A percentile compares a stretch with the other conserved stretches of the same genome.
These are phyloP conservation scores for Scedosporium minutisporum DNA, from an alignment of 2,329 filamentous ascomycete species.

Conservation along the genomic window DNA sequence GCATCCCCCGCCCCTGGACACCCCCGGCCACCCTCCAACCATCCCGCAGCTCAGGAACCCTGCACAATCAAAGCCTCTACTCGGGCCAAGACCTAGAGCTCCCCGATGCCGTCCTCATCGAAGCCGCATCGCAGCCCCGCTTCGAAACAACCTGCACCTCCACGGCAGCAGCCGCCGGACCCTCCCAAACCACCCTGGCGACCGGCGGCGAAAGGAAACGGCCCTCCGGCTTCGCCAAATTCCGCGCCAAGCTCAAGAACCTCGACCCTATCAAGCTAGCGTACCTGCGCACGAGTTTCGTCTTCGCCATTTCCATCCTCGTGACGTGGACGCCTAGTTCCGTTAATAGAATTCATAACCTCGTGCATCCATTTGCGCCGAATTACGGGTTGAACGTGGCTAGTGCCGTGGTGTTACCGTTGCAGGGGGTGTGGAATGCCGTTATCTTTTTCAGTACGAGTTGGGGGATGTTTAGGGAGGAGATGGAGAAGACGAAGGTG, in stretches of 20 bases:
- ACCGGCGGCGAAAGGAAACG: neutral
- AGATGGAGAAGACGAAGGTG: neutral
- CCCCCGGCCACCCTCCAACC: slow-evolving; percentile 4
- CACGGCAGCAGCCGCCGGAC: neutral
- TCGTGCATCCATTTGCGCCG: slow-evolving; percentile 42
- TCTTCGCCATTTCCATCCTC: slow-evolving; percentile 50
- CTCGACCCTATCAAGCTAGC: slow-evolving; percentile 51
- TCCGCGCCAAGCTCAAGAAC: slow-evolving; percentile 24
- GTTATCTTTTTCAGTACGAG: slow-evolving; percentile 66
- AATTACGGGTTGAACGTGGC: slow-evolving; percentile 59
- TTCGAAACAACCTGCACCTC: slow-evolving; percentile 16
- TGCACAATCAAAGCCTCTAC: neutral
- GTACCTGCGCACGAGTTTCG: slow-evolving; percentile 50
- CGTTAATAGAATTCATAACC: slow-evolving; percentile 63
- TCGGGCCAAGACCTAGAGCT: slow-evolving; percentile 2
- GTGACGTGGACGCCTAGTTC: slow-evolving; percentile 59
- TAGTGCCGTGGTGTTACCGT: slow-evolving; percentile 61
- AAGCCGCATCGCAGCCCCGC: slow-evolving; percentile 3
- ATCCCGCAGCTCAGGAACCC: neutral
- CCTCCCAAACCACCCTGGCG: neutral
- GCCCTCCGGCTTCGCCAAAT: slow-evolving; percentile 10
- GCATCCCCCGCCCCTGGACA: slow-evolving; percentile 8
- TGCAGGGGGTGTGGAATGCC: slow-evolving; percentile 75
- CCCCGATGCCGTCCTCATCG: neutral
- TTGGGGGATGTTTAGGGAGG: slow-evolving; percentile 24